Evolutionary conservation across 2,329 filamentous ascomycete species (phyloP).

Genomic region (Lachnellula hyalina): DNA sequence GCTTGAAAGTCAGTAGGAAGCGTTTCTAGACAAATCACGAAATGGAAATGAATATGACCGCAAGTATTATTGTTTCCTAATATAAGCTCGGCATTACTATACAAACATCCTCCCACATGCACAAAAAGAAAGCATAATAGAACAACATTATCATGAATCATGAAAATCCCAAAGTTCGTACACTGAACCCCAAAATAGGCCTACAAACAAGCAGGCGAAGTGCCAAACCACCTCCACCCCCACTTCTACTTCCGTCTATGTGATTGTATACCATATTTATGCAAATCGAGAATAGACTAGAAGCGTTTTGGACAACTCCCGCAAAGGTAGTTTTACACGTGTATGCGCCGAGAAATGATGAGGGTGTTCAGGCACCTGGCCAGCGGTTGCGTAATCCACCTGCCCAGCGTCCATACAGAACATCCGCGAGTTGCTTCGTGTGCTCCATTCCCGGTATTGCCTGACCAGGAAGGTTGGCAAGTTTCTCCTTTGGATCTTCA

Average conservation of each 20-base stretch:
- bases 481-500: slow-evolving; percentile 42
- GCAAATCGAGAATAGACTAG: slow-evolving; percentile 8
- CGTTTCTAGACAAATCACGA: too few species aligned
- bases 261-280: slow-evolving; percentile 8
- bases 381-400: slow-evolving; percentile 73
- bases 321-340: slow-evolving; percentile 13
- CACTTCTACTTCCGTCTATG: background rate
- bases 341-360: slow-evolving; percentile 14
- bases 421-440: slow-evolving; percentile 80
- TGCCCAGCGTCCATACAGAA: slow-evolving; percentile 86
- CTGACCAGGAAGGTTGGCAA: slow-evolving; percentile 49
- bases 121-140: background rate
- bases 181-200: slow-evolving; percentile 17
- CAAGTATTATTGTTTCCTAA: background rate
- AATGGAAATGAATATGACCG: background rate
- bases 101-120: background rate
- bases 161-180: slow-evolving; percentile 13
- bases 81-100: background rate
- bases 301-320: slow-evolving; percentile 16
- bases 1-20: too few species aligned
- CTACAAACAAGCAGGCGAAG: background rate
- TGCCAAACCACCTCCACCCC: too few species aligned
- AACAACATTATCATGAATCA: slow-evolving; percentile 21
- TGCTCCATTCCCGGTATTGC: slow-evolving; percentile 78
- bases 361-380: slow-evolving; percentile 36